phyloP scores from a whole-genome alignment of 192 early-diverging fungal species.

The Spinellus fusiger region DNA sequence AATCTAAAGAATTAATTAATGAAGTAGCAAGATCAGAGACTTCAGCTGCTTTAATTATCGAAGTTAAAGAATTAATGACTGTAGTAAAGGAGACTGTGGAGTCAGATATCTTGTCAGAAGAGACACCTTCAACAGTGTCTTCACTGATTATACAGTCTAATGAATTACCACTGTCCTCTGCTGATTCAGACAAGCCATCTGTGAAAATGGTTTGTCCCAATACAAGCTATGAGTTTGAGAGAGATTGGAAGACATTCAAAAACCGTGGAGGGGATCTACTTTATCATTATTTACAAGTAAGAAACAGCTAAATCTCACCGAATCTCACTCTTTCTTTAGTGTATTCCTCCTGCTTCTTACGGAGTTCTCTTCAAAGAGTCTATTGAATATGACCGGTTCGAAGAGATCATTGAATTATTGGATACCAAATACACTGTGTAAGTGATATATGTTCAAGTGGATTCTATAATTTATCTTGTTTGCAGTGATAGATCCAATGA shows the following conservation, averaged over 20 bases:
- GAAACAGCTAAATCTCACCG: too few relatives aligned
- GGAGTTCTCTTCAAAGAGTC: conserved; percentile 38
- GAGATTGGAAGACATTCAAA: conserved; percentile 63
- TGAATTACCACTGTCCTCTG: too few relatives aligned
- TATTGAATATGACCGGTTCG: conserved; percentile 45
- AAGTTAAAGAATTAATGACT: too few relatives aligned
- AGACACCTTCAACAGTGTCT: background rate
- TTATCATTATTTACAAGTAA: conserved; percentile 63
- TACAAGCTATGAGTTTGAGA: conserved; percentile 66
- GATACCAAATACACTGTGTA: conserved; percentile 27
- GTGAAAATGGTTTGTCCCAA: conserved; percentile 2
- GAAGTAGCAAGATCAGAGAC: too few relatives aligned
- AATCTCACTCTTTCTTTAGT: conserved; percentile 16
- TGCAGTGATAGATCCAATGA: conserved; percentile 9
- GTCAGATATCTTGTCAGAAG: background rate
- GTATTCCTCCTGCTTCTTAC: conserved; percentile 34
- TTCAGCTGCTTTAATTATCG: too few relatives aligned
- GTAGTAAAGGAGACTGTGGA: too few relatives aligned
- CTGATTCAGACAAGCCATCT: background rate
- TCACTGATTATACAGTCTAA: background rate
- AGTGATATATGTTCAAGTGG: background rate
- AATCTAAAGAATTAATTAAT: too few relatives aligned
- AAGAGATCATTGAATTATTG: conserved; percentile 37
- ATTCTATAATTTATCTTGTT: background rate
- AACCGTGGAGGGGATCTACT: conserved; percentile 35